Base-by-base conservation (phyloP, 2,329 filamentous ascomycete genomes). In the Aspergillus quadricinctus region DNA sequence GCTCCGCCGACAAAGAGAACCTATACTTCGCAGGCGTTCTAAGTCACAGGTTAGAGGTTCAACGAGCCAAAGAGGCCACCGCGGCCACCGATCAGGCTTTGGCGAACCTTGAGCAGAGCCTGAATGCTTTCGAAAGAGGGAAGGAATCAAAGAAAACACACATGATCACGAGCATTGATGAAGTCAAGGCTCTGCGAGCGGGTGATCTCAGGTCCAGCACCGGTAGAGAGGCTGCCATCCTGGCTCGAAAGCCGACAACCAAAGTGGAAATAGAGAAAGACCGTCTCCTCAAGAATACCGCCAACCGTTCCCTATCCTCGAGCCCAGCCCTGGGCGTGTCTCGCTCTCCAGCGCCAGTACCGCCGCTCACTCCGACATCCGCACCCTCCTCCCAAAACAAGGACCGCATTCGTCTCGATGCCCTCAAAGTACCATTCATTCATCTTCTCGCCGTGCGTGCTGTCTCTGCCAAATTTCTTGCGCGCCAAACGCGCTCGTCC, bases 71-170 rank as follows among this genome's bases (percentile, higher is more conserved):
- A 67, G 75, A 81, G 67, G 80, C 77, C 37, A 82, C 79, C 46
- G 80, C 80, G 28, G 81, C 80, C 58, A 80, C 80, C 41, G 84
- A 87, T 68, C 79, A 81, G 57, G 84, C 84, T 28, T 70, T 87
- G 69, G 82, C 82, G 53, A 79, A 78, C 41, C 75, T 87, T 53
- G 80, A 85, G 69, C 82, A 78, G 67, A 85, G 78, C 64, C 76
- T 87, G 68, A 84, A 80, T 58, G 80, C 81, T 23, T 79, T 83
- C 52, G 77, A 84, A 65, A 77, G 84, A 65, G 79, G 83, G 61
- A 85, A 85, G 71, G 80, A 85, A 69, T 83, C 83, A 40, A 84
- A 83, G 68, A 81, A 81, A 75, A 75, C 73, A 1, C 70, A 72
- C 53, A 64, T 76, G 37, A 72, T 77, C 53, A 69, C 69, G 19